phyloP scores from a whole-genome alignment of 163 green algal genomes.

The Prototheca stagnorum region DNA sequence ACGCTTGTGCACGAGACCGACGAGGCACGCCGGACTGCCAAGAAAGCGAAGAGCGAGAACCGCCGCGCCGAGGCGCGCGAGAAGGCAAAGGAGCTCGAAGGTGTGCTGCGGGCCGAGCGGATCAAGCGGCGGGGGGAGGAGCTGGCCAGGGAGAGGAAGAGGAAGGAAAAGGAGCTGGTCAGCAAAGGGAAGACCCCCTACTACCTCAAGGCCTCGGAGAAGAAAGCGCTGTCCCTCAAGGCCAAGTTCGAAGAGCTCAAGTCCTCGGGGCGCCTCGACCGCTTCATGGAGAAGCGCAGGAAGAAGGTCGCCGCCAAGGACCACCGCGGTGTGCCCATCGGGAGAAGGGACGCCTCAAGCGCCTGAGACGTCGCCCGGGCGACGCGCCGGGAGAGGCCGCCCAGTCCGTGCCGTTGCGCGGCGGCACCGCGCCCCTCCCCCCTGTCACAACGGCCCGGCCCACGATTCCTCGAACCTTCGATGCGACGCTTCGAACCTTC shows the following conservation, averaged over 20 bases:
- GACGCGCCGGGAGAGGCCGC: no score
- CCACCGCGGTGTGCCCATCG: no score
- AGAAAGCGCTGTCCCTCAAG: constrained; percentile 51
- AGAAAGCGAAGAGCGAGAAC: constrained; percentile 24
- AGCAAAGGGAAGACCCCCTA: constrained; percentile 61
- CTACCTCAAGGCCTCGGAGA: constrained; percentile 63
- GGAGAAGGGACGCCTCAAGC: no score
- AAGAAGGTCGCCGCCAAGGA: constrained; percentile 80
- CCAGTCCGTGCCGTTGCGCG: no score
- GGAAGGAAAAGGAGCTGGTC: constrained; percentile 39
- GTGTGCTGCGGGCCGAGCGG: constrained; percentile 36
- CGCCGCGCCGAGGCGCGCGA: constrained; percentile 22
- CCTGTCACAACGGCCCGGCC: no score
- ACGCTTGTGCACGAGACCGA: constrained; percentile 48
- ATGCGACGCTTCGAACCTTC: no score
- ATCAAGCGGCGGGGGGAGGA: constrained; percentile 6
- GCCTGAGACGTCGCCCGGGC: no score
- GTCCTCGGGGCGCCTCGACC: constrained; percentile 52
- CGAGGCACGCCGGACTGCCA: constrained; percentile 27
- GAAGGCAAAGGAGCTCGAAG: constrained; percentile 31
- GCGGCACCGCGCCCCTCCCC: no score
- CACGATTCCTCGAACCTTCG: no score
- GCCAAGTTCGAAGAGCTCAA: constrained; percentile 72
- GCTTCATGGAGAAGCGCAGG: constrained; percentile 71
- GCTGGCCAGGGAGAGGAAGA: no score